Evolutionary conservation across 2,329 filamentous ascomycete genomes (phyloP).

Genomic region (Capronia epimyces): DNA sequence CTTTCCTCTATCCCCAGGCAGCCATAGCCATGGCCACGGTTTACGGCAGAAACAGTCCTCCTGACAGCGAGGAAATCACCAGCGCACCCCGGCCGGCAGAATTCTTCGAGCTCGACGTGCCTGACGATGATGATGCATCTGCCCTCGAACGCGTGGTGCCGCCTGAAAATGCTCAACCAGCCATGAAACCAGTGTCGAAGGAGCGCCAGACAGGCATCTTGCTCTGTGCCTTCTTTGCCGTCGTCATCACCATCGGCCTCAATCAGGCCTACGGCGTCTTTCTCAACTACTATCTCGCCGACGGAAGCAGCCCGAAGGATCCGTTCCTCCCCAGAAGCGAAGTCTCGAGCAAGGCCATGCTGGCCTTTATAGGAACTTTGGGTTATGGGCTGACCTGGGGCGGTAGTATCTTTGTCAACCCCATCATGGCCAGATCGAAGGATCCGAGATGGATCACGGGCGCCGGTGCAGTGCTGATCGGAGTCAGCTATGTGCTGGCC

Average conservation of each 20-base stretch:
- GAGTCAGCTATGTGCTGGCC: slow-evolving; percentile 42
- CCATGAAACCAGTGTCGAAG: slow-evolving; percentile 36
- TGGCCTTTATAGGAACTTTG: slow-evolving; percentile 48
- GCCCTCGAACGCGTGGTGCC: slow-evolving; percentile 12
- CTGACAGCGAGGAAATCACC: neutral
- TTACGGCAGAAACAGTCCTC: neutral
- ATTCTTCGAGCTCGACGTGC: slow-evolving; percentile 11
- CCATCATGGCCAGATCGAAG: slow-evolving; percentile 43
- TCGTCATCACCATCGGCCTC: slow-evolving; percentile 46
- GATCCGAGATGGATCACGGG: slow-evolving; percentile 39
- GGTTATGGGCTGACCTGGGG: slow-evolving; percentile 48
- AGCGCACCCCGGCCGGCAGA: neutral
- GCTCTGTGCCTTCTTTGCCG: slow-evolving; percentile 42
- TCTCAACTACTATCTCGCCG: slow-evolving; percentile 44
- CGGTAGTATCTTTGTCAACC: slow-evolving; percentile 47
- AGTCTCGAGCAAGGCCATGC: slow-evolving; percentile 38
- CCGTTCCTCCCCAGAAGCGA: slow-evolving; percentile 37
- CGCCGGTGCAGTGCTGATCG: slow-evolving; percentile 40
- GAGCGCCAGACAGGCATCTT: slow-evolving; percentile 43
- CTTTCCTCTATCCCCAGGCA: too few relatives aligned
- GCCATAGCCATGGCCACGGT: too few relatives aligned
- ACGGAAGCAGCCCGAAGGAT: slow-evolving; percentile 34
- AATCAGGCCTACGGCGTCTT: slow-evolving; percentile 50
- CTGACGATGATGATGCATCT: slow-evolving; percentile 2
- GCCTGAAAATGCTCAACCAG: slow-evolving; percentile 23